A percentile compares a stretch with the other conserved stretches of the same genome.
phyloP scores from a whole-genome alignment of 495 filamentous ascomycete species.

The Hypoxylon perforatum region DNA sequence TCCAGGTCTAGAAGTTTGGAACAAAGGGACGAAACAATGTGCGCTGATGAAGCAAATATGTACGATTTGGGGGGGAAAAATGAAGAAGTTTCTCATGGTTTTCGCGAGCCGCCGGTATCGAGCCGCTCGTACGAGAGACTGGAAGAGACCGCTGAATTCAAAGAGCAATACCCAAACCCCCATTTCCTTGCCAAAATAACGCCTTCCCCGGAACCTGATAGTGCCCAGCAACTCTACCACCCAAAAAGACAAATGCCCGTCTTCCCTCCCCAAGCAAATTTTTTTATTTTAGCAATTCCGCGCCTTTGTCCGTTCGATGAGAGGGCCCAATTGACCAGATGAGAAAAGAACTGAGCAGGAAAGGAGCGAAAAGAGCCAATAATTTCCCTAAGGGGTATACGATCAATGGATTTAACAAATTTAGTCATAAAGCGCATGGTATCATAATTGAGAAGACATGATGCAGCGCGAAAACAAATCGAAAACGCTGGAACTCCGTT shows the following conservation, averaged over 20 bases:
- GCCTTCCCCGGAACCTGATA: conserved; percentile 29
- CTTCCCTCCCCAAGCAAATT: conserved; percentile 4
- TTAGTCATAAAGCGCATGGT: conserved; percentile 42
- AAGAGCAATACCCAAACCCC: conserved; percentile 20
- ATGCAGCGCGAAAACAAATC: conserved; percentile 32
- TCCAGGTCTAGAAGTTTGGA: conserved; percentile 22
- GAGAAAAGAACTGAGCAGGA: conserved; percentile 5
- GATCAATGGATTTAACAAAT: conserved; percentile 31
- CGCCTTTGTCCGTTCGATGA: conserved; percentile 38
- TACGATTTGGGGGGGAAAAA: conserved; percentile 22
- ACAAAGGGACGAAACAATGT: conserved; percentile 10
- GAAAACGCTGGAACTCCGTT: conserved; percentile 29
- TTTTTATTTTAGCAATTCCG: conserved; percentile 28
- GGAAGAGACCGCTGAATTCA: conserved; percentile 16
- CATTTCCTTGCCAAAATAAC: conserved; percentile 7
- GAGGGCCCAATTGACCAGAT: conserved; percentile 14
- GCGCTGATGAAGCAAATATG: conserved; percentile 38
- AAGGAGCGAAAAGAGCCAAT: conserved; percentile 18
- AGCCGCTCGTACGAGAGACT: conserved; percentile 30
- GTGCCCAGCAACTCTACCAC: conserved; percentile 21
- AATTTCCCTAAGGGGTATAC: conserved; percentile 38
- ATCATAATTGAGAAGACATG: conserved; percentile 34
- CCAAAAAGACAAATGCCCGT: conserved; percentile 24
- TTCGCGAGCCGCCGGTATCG: conserved; percentile 13
- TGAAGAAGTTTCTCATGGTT: conserved; percentile 8